Conservation (phyloP, 306 rosid genomes). For the Lotus japonicus region DNA sequence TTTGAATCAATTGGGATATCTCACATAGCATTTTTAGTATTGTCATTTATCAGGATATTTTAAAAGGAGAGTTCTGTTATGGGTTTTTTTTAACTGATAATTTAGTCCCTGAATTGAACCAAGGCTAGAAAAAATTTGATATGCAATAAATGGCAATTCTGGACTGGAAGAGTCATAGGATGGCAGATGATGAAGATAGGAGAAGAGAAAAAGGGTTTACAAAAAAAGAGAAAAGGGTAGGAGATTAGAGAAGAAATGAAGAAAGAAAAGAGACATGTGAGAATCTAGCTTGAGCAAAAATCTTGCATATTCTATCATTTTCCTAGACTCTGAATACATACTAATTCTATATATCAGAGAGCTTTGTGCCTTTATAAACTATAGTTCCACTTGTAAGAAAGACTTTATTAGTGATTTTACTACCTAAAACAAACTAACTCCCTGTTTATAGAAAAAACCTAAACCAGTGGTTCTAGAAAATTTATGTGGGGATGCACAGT, state of each 20-base stretch:
- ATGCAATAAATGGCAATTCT: too few species aligned
- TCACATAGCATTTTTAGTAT: not conserved
- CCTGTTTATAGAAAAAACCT: not conserved
- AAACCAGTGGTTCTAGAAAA: not conserved
- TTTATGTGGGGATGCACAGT: not conserved
- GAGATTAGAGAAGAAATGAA: not conserved
- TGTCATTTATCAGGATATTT: too few species aligned
- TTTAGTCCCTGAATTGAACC: too few species aligned
- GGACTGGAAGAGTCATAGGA: too few species aligned
- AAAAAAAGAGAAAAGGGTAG: not conserved
- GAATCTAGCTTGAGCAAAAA: slow-evolving; percentile 5
- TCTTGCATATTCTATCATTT: slow-evolving; percentile 6
- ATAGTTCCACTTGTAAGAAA: not conserved
- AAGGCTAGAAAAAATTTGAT: too few species aligned
- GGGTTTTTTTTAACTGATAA: too few species aligned
- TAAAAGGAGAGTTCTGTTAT: too few species aligned
- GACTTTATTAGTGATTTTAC: not conserved
- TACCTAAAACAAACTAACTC: not conserved
- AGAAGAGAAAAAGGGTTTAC: too few species aligned
- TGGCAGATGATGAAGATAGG: too few species aligned
- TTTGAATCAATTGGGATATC: slow-evolving; percentile 15
- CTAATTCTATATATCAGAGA: not conserved
- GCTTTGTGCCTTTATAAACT: not conserved
- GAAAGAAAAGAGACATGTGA: not conserved
- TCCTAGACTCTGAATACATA: not conserved